Conservation (phyloP, 75 land plant genomes). For the Selaginella moellendorffii region DNA sequence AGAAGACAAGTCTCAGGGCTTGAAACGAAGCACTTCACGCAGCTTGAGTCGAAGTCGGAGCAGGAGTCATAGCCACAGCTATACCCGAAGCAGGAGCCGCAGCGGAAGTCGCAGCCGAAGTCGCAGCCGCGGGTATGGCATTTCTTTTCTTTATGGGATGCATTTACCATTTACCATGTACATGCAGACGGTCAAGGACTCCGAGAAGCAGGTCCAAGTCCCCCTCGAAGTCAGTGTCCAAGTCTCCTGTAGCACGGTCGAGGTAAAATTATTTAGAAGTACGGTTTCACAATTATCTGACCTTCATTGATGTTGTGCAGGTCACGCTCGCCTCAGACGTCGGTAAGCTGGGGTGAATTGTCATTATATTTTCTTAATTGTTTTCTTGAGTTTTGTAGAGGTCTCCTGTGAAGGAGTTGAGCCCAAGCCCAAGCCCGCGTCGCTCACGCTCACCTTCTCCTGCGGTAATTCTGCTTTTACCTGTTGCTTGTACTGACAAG, state of each 20-base stretch:
- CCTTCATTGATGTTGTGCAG: not conserved
- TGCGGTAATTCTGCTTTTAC: not conserved
- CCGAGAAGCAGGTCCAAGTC: not conserved
- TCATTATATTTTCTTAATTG: not conserved
- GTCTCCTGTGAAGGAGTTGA: not conserved
- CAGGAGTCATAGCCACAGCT: slow-evolving; percentile 27
- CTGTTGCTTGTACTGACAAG: not conserved
- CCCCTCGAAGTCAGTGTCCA: not conserved
- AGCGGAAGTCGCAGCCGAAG: slow-evolving; percentile 45
- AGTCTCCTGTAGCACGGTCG: not conserved
- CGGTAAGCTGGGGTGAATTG: not conserved
- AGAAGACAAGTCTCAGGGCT: slow-evolving; percentile 30
- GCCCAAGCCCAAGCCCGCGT: not conserved
- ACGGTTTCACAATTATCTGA: not conserved
- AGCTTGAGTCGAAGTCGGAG: slow-evolving; percentile 22
- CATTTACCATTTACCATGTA: not conserved
- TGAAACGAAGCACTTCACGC: slow-evolving; percentile 24
- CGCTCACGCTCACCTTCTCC: not conserved
- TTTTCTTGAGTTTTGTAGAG: not conserved
- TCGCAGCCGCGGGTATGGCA: slow-evolving; percentile 29
- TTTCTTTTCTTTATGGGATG: not conserved
- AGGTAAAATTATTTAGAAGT: not conserved
- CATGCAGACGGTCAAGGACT: not conserved
- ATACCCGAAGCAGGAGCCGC: slow-evolving; percentile 39
- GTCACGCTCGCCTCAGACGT: not conserved